Evolutionary conservation across 768 basidiomycete species (phyloP).

Genomic region (Lactarius hengduanensis): DNA sequence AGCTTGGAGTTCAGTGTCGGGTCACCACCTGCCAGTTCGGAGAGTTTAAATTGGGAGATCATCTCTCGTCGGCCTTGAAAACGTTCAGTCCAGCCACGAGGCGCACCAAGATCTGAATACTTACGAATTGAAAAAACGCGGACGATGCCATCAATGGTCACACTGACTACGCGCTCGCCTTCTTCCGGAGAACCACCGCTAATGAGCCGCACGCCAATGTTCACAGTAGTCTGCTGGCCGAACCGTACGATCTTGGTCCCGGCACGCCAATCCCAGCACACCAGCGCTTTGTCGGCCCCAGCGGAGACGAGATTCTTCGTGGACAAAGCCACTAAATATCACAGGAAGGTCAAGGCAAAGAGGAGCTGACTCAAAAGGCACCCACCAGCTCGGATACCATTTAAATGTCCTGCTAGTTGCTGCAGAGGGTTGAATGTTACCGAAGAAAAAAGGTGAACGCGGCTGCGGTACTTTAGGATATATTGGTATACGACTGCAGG

Average conservation of each 20-base stretch:
- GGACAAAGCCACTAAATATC: conserved; percentile 65
- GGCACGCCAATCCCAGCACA: conserved; percentile 89
- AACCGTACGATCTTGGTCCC: conserved; percentile 89
- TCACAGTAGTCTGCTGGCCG: conserved; percentile 90
- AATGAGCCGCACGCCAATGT: conserved; percentile 86
- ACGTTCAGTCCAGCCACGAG: background rate
- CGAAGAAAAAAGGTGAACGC: conserved; percentile 86
- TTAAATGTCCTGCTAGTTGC: conserved; percentile 81
- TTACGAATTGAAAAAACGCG: conserved; percentile 87
- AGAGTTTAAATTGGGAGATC: conserved; percentile 88
- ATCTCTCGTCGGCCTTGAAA: conserved; percentile 67
- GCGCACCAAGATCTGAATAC: conserved; percentile 32
- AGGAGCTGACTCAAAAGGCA: background rate
- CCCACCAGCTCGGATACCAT: conserved; percentile 72
- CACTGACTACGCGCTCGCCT: conserved; percentile 83
- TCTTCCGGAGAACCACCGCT: conserved; percentile 47
- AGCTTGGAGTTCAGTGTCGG: conserved; percentile 65
- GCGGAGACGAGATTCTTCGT: conserved; percentile 86
- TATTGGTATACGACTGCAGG: background rate
- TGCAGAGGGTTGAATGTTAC: conserved; percentile 81
- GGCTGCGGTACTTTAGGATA: conserved; percentile 42
- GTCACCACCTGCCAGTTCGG: conserved; percentile 69
- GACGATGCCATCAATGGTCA: conserved; percentile 91
- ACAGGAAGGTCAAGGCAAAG: background rate
- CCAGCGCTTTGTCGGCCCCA: conserved; percentile 68